Percentiles rank a stretch among this genome's conserved stretches.
These are phyloP conservation scores for Striga hermonthica DNA, from an alignment of 305 asterid species.

Conservation along the genomic window DNA sequence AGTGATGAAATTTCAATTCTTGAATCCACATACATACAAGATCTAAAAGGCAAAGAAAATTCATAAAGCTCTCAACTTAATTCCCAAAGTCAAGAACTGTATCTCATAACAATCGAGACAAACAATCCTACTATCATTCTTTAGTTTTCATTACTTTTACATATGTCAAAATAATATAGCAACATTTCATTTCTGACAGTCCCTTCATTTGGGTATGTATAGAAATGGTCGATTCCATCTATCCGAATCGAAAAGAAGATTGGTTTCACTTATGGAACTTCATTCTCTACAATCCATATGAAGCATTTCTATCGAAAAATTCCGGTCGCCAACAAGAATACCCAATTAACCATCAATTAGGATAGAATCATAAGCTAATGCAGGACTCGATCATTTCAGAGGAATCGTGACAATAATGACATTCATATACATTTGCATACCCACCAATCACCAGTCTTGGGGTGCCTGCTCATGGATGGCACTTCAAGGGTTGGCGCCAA, in stretches of 20 bases:
- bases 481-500: slow-evolving; percentile 93
- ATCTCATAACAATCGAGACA: not conserved
- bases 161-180: too few species aligned
- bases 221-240: too few species aligned
- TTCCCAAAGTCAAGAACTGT: not conserved
- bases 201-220: too few species aligned
- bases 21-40: slow-evolving; percentile 9
- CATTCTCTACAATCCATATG: too few species aligned
- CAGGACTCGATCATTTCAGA: not conserved
- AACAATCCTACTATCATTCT: not conserved
- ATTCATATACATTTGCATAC: slow-evolving; percentile 9
- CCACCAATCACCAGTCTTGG: slow-evolving; percentile 91
- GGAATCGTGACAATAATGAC: not conserved
- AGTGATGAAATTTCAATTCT: slow-evolving; percentile 1
- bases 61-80: slow-evolving; percentile 13
- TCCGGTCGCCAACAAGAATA: too few species aligned
- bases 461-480: slow-evolving; percentile 92
- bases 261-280: too few species aligned
- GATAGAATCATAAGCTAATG: not conserved
- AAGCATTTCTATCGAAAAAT: too few species aligned
- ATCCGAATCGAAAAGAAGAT: too few species aligned
- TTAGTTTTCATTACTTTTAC: too few species aligned
- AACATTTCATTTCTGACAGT: too few species aligned
- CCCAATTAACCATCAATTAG: too few species aligned
- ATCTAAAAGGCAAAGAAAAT: not conserved